Evolutionary conservation across 2,329 filamentous ascomycete species (phyloP).

Genomic region (Stachybotrys elegans): DNA sequence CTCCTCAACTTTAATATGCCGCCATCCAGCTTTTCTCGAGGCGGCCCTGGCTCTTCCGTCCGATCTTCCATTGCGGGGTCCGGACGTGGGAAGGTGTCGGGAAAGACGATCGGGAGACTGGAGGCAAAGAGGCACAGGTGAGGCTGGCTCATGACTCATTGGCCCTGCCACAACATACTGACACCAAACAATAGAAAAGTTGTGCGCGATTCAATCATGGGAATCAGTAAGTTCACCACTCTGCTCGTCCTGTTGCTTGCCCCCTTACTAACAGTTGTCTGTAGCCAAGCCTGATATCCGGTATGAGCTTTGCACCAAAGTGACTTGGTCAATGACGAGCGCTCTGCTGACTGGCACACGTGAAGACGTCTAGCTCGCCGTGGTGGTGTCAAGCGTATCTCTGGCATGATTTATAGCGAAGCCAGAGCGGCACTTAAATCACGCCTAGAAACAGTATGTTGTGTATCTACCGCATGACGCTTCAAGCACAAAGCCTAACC

Average conservation of each 20-base stretch:
- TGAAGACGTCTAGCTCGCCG: slow-evolving; percentile 65
- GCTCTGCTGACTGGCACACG: slow-evolving; percentile 7
- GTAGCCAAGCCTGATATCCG: slow-evolving; percentile 8
- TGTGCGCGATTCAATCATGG: not conserved
- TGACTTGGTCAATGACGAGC: not conserved
- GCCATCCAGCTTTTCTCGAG: not conserved
- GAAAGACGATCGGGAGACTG: not conserved
- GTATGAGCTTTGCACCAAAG: not conserved
- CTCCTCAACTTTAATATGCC: not conserved
- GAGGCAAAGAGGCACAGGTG: not conserved
- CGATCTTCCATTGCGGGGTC: too few species aligned
- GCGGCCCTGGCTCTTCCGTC: too few species aligned
- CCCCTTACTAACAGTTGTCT: not conserved
- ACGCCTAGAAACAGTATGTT: slow-evolving; percentile 41
- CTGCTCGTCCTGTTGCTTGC: not conserved
- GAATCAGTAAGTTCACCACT: slow-evolving; percentile 6
- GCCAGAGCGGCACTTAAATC: slow-evolving; percentile 45
- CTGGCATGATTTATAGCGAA: slow-evolving; percentile 58
- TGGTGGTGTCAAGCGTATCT: slow-evolving; percentile 73
- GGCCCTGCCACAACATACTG: not conserved
- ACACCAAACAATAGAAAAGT: not conserved
- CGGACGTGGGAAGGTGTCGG: not conserved
- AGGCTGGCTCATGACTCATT: not conserved
- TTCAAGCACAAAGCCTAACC: not conserved
- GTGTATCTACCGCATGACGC: too few species aligned